Percentiles rank a stretch among this genome's conserved stretches.
Evolutionary conservation across 352 stramenopile genomes (phyloP).

Genomic region (Globisporangium polare): DNA sequence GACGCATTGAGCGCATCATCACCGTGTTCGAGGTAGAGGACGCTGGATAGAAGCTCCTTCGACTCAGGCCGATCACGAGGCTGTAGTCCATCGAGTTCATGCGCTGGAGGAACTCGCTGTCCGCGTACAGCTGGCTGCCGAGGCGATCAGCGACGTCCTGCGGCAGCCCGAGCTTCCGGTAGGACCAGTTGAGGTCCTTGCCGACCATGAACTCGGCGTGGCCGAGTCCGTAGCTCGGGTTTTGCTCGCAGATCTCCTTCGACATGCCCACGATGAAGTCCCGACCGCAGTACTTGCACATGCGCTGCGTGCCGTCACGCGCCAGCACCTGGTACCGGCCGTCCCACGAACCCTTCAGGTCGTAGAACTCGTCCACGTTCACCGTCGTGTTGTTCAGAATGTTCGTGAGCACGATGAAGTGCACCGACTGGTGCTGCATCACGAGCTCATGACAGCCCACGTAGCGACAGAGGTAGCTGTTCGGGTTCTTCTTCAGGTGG

Average conservation of each 20-base stretch:
- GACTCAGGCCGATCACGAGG: conserved; percentile 91
- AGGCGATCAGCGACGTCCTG: conserved; percentile 69
- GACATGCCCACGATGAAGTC: conserved; percentile 87
- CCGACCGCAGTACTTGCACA: conserved; percentile 86
- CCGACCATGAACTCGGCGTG: conserved; percentile 78
- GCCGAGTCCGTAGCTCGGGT: conserved; percentile 53
- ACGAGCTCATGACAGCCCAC: conserved; percentile 87
- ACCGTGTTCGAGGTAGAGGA: conserved; percentile 24
- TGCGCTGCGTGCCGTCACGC: conserved; percentile 59
- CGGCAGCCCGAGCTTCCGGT: conserved; percentile 65
- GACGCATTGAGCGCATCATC: conserved; percentile 21
- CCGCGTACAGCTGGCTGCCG: conserved; percentile 81
- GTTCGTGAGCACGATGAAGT: conserved; percentile 88
- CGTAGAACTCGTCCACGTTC: conserved; percentile 87
- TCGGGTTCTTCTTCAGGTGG: conserved; percentile 74
- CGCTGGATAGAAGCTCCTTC: conserved; percentile 36
- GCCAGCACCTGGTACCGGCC: conserved; percentile 65
- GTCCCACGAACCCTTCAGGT: conserved; percentile 90
- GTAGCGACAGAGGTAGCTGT: conserved; percentile 86
- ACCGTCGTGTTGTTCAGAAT: conserved; percentile 84
- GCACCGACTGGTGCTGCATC: conserved; percentile 81
- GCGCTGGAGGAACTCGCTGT: conserved; percentile 90
- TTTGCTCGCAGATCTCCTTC: conserved; percentile 66
- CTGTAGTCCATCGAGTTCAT: conserved; percentile 98
- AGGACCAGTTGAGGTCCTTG: conserved; percentile 88